Percentiles rank a stretch among this genome's conserved stretches.
Conservation (phyloP, 2,329 filamentous ascomycete genomes). For the Coniella vitis region DNA sequence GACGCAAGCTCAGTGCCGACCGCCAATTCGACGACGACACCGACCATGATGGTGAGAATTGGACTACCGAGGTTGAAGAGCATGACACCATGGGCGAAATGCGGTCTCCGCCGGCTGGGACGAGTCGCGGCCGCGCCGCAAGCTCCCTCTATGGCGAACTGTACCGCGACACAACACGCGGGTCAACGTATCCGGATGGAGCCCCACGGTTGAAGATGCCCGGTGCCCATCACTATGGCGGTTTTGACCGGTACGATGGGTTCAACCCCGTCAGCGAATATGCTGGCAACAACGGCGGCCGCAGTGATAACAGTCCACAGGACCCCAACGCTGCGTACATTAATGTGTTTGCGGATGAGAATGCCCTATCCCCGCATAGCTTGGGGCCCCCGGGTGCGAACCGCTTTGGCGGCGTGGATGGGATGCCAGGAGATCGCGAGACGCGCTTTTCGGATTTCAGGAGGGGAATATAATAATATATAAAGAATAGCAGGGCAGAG, state of each 20-base stretch:
- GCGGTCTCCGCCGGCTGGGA: slow-evolving; percentile 16
- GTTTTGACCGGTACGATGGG: slow-evolving; percentile 15
- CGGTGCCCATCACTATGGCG: slow-evolving; percentile 8
- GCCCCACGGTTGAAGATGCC: slow-evolving; percentile 12
- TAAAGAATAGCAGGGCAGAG: too few relatives aligned
- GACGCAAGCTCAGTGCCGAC: too few relatives aligned
- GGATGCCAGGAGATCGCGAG: slow-evolving; percentile 20
- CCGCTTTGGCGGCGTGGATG: neutral
- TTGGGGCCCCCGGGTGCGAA: neutral
- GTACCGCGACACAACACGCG: slow-evolving; percentile 9
- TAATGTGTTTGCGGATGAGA: slow-evolving; percentile 45
- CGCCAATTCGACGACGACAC: slow-evolving; percentile 10
- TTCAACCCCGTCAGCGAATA: slow-evolving; percentile 15
- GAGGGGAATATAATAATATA: slow-evolving; percentile 25
- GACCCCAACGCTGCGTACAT: slow-evolving; percentile 44
- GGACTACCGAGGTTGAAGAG: slow-evolving; percentile 9
- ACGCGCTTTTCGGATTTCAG: slow-evolving; percentile 50
- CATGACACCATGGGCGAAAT: slow-evolving; percentile 18
- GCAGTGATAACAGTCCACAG: slow-evolving; percentile 26
- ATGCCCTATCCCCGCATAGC: slow-evolving; percentile 27
- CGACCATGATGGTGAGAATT: neutral
- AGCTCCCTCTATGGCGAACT: slow-evolving; percentile 16
- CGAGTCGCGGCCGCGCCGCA: slow-evolving; percentile 12
- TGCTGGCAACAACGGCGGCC: slow-evolving; percentile 21
- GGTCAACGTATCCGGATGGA: slow-evolving; percentile 8